Base-by-base conservation (phyloP, 75 land plant genomes). In the Azolla pinnata region DNA sequence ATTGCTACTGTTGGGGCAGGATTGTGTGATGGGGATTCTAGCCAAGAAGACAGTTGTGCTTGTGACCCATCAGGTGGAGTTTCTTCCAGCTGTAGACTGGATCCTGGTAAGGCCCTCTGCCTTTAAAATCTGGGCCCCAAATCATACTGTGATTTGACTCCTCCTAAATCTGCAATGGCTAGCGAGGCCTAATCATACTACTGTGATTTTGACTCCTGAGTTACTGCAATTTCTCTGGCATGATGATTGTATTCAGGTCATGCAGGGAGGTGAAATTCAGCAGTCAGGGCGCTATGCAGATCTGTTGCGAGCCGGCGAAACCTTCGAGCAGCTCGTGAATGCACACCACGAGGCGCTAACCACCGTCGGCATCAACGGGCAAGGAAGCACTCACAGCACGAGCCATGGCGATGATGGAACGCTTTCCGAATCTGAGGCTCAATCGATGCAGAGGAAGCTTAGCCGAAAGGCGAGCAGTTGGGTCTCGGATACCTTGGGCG, bases 61-160 rank as follows among this genome's bases (percentile, higher is more conserved):
- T n/a, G 96, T 89, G n/a, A 89, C 96, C 56, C 90, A 89, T 65
- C 96, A 89, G 79, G 83, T 85, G 27, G 96, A 89, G 60, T 89
- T 89, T 65, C 78, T 89, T 2, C 54, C 76, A 2, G 70, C 64
- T 56, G 73, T 68, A 21, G 81, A 85, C 59, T 55, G 27, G 19
- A 82, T 88, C 61, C 54, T 88, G 85, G 88, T 88, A 80, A 66
- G 21, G 25, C 28, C 12, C 14, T 20, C 32, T 32, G 5, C 14
- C 14, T 29, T 5, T 35, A 12, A 35, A 35, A 35, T 35, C n/a
- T 5, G 40, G 40, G 5, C 40, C 12, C 10, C 12, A 35, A 5
- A 35, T 35, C 40, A 35, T 5, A 12, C 12, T 5, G 40, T 5
- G 40, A 5, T 35, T 35, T 35, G 40, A 35, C 40, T 35, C 5